phyloP scores from a whole-genome alignment of 441 rosid species.

The Arabidopsis lyrata region DNA sequence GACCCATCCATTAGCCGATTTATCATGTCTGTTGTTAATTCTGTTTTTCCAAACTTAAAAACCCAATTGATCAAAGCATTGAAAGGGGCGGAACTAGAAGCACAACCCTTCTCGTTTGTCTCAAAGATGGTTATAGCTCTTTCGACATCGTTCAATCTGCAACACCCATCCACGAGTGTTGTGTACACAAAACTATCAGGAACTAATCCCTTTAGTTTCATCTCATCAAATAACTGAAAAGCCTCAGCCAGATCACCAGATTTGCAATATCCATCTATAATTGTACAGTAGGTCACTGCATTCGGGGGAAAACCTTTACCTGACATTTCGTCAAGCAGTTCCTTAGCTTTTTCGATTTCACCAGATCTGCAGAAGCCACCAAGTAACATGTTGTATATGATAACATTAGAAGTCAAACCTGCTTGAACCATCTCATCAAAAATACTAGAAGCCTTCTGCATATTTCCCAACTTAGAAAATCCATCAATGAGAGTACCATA shows the following conservation, averaged over 20 bases:
- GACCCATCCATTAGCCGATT: conserved; percentile 51
- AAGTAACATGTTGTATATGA: conserved; percentile 62
- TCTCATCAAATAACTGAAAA: conserved; percentile 59
- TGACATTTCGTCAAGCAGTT: conserved; percentile 53
- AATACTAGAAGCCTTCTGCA: conserved; percentile 48
- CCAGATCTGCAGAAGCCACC: conserved; percentile 62
- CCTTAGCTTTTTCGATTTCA: conserved; percentile 53
- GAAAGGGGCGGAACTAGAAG: conserved; percentile 49
- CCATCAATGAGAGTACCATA: conserved; percentile 64
- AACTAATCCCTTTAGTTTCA: conserved; percentile 54
- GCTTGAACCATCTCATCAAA: conserved; percentile 57
- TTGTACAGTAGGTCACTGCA: conserved; percentile 57
- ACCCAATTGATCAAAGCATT: conserved; percentile 61
- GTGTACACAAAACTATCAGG: conserved; percentile 64
- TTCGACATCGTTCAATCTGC: conserved; percentile 56
- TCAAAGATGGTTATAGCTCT: conserved; percentile 53
- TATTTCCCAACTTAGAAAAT: conserved; percentile 56
- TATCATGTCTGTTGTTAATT: conserved; percentile 38
- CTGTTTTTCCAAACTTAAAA: conserved; percentile 54
- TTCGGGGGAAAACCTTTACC: conserved; percentile 55
- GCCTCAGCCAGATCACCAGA: conserved; percentile 58
- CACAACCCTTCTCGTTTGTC: conserved; percentile 52
- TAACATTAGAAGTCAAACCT: conserved; percentile 57
- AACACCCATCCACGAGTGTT: conserved; percentile 63
- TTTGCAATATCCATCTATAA: conserved; percentile 71